These are phyloP conservation scores for Macrotyloma uniflorum DNA, from an alignment of 306 rosid genomes.

Conservation along the genomic window DNA sequence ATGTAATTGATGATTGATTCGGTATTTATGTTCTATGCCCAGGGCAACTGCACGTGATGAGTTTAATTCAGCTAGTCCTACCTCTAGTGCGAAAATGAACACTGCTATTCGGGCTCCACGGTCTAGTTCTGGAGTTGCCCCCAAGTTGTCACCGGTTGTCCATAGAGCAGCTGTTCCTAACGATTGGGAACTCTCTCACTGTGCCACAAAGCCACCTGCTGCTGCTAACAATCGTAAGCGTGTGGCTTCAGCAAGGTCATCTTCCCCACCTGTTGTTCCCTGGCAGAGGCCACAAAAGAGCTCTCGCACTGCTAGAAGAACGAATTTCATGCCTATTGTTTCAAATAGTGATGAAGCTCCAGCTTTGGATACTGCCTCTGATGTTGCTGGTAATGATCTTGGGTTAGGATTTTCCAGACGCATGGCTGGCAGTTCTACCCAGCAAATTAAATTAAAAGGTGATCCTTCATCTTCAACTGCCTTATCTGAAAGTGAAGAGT, in stretches of 20 bases:
- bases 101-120: slow-evolving; percentile 91
- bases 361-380: slow-evolving; percentile 68
- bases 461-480: slow-evolving; percentile 79
- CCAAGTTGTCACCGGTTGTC: slow-evolving; percentile 87
- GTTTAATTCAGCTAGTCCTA: slow-evolving; percentile 80
- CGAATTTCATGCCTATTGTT: slow-evolving; percentile 75
- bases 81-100: slow-evolving; percentile 69
- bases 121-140: slow-evolving; percentile 74
- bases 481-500: slow-evolving; percentile 96
- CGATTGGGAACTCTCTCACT: slow-evolving; percentile 87
- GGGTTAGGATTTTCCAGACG: slow-evolving; percentile 77
- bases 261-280: slow-evolving; percentile 89
- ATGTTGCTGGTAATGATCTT: slow-evolving; percentile 72
- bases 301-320: slow-evolving; percentile 95
- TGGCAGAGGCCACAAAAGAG: slow-evolving; percentile 96
- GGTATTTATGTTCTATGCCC: slow-evolving; percentile 36
- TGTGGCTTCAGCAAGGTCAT: slow-evolving; percentile 68
- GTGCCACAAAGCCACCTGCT: slow-evolving; percentile 84
- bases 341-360: slow-evolving; percentile 78
- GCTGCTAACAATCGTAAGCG: slow-evolving; percentile 86
- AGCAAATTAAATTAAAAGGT: slow-evolving; percentile 77
- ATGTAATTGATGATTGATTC: slow-evolving; percentile 26
- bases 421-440: slow-evolving; percentile 79
- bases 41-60: slow-evolving; percentile 90
- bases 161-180: slow-evolving; percentile 73